phyloP scores from a whole-genome alignment of 345 rosid genomes.

The Dipteronia dyeriana region DNA sequence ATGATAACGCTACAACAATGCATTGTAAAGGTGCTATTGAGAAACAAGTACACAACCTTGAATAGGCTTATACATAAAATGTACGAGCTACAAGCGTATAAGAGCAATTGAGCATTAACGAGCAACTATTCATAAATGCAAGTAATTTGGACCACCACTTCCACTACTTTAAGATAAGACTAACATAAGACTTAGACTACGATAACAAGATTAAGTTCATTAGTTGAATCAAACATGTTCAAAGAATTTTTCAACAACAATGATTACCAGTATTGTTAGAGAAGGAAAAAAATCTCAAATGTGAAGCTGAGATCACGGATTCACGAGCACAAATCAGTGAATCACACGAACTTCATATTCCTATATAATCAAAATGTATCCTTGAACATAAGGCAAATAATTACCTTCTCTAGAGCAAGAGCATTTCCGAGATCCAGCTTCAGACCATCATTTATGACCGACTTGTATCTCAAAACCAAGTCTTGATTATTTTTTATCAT shows the following conservation, averaged over 20 bases:
- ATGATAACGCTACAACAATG: no score
- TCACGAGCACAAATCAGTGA: neutral
- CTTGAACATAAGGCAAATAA: neutral
- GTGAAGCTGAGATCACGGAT: neutral
- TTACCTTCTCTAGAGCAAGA: conserved; percentile 84
- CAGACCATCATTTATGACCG: conserved; percentile 79
- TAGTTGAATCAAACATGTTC: neutral
- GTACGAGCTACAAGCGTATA: neutral
- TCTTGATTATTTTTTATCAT: conserved; percentile 72
- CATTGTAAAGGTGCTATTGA: neutral
- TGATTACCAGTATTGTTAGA: neutral
- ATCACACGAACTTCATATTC: neutral
- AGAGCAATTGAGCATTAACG: neutral
- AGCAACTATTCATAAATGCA: neutral
- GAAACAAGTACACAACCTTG: neutral
- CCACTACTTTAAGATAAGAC: neutral
- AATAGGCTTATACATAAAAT: neutral
- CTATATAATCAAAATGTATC: neutral
- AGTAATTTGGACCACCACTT: neutral
- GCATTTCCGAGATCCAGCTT: conserved; percentile 74
- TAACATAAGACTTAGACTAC: neutral
- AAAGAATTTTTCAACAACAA: neutral
- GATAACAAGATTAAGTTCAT: neutral
- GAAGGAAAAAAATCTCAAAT: neutral
- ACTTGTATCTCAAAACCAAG: conserved; percentile 71